Conservation (phyloP, 768 basidiomycete genomes). For the Pulveroboletus sp. region DNA sequence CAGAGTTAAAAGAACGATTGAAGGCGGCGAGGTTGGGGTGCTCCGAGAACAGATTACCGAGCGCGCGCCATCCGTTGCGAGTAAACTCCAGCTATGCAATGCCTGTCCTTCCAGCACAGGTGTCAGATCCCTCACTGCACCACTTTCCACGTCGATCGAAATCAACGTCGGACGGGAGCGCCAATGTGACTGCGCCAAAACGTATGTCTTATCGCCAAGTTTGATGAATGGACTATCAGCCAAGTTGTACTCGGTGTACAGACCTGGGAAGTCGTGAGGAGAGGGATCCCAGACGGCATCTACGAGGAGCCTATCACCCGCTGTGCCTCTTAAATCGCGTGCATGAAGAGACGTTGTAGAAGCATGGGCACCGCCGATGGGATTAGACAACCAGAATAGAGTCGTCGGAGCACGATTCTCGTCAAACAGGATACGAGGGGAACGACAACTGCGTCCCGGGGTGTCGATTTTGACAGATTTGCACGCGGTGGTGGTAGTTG, state of each 20-base stretch:
- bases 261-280: conserved; percentile 53
- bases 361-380: conserved; percentile 57
- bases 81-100: conserved; percentile 53
- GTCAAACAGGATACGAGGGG: conserved; percentile 47
- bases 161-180: conserved; percentile 52
- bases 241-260: conserved; percentile 54
- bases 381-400: conserved; percentile 55
- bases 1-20: conserved; percentile 48
- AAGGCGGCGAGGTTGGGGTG: conserved; percentile 43
- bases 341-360: conserved; percentile 52
- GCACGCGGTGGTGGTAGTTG: conserved; percentile 14
- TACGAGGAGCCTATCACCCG: conserved; percentile 32
- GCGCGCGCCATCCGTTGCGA: conserved; percentile 43
- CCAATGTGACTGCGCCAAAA: conserved; percentile 50
- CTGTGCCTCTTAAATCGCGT: conserved; percentile 32
- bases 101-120: conserved; percentile 12
- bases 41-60: conserved; percentile 51
- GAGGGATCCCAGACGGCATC: conserved; percentile 40
- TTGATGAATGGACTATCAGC: conserved; percentile 40
- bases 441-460: conserved; percentile 49
- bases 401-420: conserved; percentile 15
- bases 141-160: conserved; percentile 40
- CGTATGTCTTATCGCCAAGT: conserved; percentile 5
- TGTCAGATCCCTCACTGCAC: conserved; percentile 36
- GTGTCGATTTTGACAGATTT: conserved; percentile 36